Base-by-base conservation (phyloP, 2,329 filamentous ascomycete species). In the Knufia fluminis region DNA sequence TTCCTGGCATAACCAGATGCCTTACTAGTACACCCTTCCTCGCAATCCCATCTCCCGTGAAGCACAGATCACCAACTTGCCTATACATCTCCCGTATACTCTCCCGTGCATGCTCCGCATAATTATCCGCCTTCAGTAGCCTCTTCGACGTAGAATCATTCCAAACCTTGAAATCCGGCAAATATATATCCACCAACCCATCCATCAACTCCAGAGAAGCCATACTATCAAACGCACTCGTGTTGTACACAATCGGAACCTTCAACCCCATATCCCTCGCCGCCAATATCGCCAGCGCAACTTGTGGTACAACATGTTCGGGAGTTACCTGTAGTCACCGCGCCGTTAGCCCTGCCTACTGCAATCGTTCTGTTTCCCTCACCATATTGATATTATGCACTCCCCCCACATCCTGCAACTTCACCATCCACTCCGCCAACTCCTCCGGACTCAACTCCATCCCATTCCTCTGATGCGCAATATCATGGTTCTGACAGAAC, bases 371-470 rank as follows among this genome's bases (percentile, higher is more conserved):
- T n/a, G n/a, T n/a, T n/a, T n/a, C n/a, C n/a, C n/a, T n/a, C n/a
- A 94, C 78, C 19, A 91, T 78, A 64, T 94, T 92, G 72, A 94
- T 90, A 63, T 92, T 92, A 69, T 94, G 86, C n/a, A 87, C 85
- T 7, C 75, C 70, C n/a, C 86, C 87, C 2, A 86, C 76, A 23
- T 86, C 74, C 63, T 92, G 86, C 38, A 94, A 70, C 68, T 92
- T 92, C 50, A 92, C 60, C 66, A 84, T 90, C 87, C 87, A 92
- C 47, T 85, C 81, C 3, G 77, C 87, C 3, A 94, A 75, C 62
- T 89, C 78, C 63, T 90, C 85, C 0, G 86, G 85, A 0, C 82
- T 85, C 24, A 92, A 69, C 57, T 90, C 83, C 66, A 87, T 84
- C 1, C 87, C 86, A 40, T 87, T 87, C n/a, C 80, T 77, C 64